Percentiles rank a stretch among this genome's conserved stretches.
Conservation (phyloP, 2,329 filamentous ascomycete species). For the Penicillium sp. region DNA sequence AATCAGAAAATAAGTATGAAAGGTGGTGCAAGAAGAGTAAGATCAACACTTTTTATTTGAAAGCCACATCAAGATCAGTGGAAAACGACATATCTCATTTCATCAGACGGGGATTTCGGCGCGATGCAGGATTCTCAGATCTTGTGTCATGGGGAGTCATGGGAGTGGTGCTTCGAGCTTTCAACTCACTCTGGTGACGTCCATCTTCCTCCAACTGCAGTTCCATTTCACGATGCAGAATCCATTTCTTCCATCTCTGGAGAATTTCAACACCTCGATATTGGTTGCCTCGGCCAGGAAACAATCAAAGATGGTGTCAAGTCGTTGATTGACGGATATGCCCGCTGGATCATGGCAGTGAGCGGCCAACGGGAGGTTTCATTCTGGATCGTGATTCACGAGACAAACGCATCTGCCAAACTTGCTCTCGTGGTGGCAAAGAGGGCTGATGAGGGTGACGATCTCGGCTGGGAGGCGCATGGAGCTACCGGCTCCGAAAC, state of each 20-base stretch:
- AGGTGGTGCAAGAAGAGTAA: neutral
- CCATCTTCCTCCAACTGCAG: neutral
- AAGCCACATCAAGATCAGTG: neutral
- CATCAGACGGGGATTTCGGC: neutral
- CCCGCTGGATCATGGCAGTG: slow-evolving; percentile 2
- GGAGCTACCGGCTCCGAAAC: neutral
- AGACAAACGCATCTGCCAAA: neutral
- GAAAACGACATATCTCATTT: neutral
- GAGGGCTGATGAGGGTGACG: neutral
- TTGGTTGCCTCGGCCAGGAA: neutral
- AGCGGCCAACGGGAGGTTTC: neutral
- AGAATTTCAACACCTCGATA: neutral
- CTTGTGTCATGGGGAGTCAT: neutral
- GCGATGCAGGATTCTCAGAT: neutral
- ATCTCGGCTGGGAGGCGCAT: neutral
- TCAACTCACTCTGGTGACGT: neutral
- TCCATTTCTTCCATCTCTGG: neutral
- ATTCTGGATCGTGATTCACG: neutral
- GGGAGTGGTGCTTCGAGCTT: slow-evolving; percentile 1
- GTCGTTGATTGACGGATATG: neutral
- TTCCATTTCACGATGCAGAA: neutral
- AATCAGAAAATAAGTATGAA: neutral
- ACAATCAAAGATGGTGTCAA: neutral
- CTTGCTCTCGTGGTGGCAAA: neutral
- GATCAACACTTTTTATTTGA: neutral